Conservation (phyloP, 768 basidiomycete species). For the Lactarius sanguifluus region DNA sequence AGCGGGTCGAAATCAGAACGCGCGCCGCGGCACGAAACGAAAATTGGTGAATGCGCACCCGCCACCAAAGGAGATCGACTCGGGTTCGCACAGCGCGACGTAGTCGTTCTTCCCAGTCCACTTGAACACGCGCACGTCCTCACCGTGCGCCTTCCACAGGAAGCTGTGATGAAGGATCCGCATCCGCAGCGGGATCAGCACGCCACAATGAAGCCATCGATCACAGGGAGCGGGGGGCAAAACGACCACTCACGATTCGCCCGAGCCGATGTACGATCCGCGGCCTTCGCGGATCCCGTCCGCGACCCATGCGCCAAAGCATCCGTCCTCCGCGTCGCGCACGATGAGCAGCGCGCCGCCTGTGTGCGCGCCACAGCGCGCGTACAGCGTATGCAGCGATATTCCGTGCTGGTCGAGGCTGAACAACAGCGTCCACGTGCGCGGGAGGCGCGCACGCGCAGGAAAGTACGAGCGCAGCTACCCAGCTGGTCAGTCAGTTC, state of each 20-base stretch:
- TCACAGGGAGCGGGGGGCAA: neutral
- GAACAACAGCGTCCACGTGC: slow-evolving; percentile 77
- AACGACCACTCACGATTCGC: slow-evolving; percentile 64
- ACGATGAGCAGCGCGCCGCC: slow-evolving; percentile 62
- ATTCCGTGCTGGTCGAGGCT: slow-evolving; percentile 96
- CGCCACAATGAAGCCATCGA: neutral
- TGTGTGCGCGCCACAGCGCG: slow-evolving; percentile 50
- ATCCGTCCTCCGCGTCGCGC: slow-evolving; percentile 56
- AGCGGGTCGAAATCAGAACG: slow-evolving; percentile 8
- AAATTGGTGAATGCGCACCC: slow-evolving; percentile 55
- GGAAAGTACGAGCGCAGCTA: slow-evolving; percentile 75
- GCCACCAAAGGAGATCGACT: slow-evolving; percentile 86
- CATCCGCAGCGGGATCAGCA: neutral
- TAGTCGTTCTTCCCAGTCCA: slow-evolving; percentile 93
- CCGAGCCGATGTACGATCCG: slow-evolving; percentile 76
- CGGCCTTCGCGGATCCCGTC: slow-evolving; percentile 65
- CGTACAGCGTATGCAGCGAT: slow-evolving; percentile 84
- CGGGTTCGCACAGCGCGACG: slow-evolving; percentile 79
- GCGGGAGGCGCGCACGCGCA: slow-evolving; percentile 67
- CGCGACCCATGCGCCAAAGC: slow-evolving; percentile 85
- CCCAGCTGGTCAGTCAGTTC: neutral
- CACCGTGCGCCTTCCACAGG: slow-evolving; percentile 61
- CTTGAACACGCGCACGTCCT: slow-evolving; percentile 59
- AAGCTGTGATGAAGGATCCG: slow-evolving; percentile 50
- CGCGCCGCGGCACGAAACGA: slow-evolving; percentile 11